phyloP scores from a whole-genome alignment of 345 rosid species.

The Schrenkiella parvula region DNA sequence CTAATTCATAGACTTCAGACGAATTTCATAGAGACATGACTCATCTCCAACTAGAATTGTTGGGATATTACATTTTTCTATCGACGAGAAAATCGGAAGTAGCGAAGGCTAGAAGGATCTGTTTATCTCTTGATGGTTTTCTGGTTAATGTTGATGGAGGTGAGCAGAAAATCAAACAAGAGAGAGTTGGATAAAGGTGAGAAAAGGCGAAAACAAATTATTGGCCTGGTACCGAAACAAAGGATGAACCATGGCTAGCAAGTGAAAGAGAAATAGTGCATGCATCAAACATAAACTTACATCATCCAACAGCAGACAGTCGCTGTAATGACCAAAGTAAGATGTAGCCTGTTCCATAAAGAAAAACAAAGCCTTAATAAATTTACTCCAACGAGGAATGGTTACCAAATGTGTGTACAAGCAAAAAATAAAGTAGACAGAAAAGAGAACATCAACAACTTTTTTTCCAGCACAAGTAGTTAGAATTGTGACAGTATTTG shows the following conservation, averaged over 20 bases:
- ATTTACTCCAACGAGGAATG: neutral
- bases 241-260: neutral
- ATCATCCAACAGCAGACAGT: constrained; percentile 97
- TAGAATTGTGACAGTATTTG: neutral
- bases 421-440: neutral
- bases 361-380: neutral
- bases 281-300: constrained; percentile 46
- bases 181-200: neutral
- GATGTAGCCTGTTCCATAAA: constrained; percentile 58
- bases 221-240: neutral
- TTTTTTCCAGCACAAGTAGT: neutral
- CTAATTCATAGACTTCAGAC: neutral
- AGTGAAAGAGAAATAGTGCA: neutral
- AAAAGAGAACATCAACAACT: neutral
- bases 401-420: neutral
- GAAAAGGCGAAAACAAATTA: neutral
- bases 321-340: constrained; percentile 86
- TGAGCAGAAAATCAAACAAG: neutral
- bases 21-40: neutral
- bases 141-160: neutral
- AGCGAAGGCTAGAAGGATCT: neutral
- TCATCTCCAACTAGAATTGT: neutral
- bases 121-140: neutral
- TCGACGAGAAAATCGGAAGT: neutral
- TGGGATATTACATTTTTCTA: neutral